phyloP scores from a whole-genome alignment of 2,329 filamentous ascomycete genomes.

The Fusarium chlamydosporum region DNA sequence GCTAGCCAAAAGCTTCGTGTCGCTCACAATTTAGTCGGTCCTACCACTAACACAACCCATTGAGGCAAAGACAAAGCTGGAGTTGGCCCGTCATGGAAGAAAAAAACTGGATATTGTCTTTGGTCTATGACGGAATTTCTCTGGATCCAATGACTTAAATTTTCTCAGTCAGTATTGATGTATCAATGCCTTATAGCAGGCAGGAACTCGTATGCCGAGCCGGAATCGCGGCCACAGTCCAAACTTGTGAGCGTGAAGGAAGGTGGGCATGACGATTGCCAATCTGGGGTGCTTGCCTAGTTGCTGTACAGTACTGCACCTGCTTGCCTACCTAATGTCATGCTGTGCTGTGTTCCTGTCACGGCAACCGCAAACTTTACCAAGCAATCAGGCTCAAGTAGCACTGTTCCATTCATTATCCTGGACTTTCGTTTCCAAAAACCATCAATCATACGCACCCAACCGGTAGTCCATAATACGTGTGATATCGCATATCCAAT shows the following conservation, averaged over 20 bases:
- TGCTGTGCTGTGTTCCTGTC: conserved; percentile 26
- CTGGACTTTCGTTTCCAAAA: conserved; percentile 12
- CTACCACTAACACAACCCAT: conserved; percentile 20
- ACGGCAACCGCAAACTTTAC: conserved; percentile 27
- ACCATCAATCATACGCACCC: conserved; percentile 11
- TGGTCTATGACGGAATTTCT: conserved; percentile 34
- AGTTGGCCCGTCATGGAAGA: conserved; percentile 5
- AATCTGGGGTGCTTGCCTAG: conserved; percentile 19
- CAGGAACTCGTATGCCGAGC: conserved; percentile 36
- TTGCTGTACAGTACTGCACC: background rate
- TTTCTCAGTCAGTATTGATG: background rate
- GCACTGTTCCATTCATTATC: conserved; percentile 27
- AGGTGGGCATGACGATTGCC: conserved; percentile 41
- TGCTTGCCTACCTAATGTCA: conserved; percentile 14
- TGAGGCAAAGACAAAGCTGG: conserved; percentile 25
- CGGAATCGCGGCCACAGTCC: conserved; percentile 39
- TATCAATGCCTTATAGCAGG: conserved; percentile 14
- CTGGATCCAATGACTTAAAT: background rate
- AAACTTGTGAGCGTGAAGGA: conserved; percentile 14
- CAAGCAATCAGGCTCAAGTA: conserved; percentile 34
- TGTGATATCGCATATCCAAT: conserved; percentile 40
- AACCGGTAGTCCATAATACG: conserved; percentile 25
- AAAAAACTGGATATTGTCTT: conserved; percentile 22
- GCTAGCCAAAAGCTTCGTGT: conserved; percentile 28
- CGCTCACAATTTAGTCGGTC: conserved; percentile 22